Evolutionary conservation across 2,329 filamentous ascomycete genomes (phyloP).

Genomic region (Paraconiothyrium brasiliense): DNA sequence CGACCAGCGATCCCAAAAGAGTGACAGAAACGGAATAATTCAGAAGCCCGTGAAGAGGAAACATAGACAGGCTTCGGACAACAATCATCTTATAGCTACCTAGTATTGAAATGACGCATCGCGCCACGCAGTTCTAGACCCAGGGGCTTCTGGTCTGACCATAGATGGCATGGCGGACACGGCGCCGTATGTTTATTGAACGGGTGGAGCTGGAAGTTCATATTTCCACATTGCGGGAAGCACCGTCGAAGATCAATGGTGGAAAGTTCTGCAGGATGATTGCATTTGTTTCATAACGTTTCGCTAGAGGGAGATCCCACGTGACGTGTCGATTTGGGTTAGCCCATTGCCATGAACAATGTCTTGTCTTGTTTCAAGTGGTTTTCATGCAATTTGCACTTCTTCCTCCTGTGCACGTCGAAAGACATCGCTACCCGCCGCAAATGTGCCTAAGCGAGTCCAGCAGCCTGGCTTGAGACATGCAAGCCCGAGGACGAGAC

Average conservation of each 20-base stretch:
- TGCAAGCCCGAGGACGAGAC: conserved; percentile 40
- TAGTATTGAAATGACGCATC: conserved; percentile 30
- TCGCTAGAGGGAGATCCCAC: conserved; percentile 22
- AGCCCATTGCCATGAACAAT: background rate
- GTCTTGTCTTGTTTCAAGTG: background rate
- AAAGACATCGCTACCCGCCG: conserved; percentile 35
- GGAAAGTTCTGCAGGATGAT: conserved; percentile 16
- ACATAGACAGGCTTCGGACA: conserved; percentile 18
- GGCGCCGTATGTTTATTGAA: conserved; percentile 15
- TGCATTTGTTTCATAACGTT: conserved; percentile 23
- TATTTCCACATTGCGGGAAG: conserved; percentile 15
- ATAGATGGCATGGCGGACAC: background rate
- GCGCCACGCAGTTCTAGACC: conserved; percentile 19
- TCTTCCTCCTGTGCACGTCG: conserved; percentile 31
- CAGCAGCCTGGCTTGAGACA: conserved; percentile 19
- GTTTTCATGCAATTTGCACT: conserved; percentile 28
- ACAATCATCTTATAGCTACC: conserved; percentile 27
- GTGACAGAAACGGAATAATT: conserved; percentile 32
- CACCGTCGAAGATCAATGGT: conserved; percentile 16
- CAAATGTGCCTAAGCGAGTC: conserved; percentile 44
- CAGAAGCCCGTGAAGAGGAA: conserved; percentile 34
- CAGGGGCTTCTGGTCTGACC: conserved; percentile 9
- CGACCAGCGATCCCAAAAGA: conserved; percentile 45
- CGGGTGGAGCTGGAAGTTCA: conserved; percentile 10
- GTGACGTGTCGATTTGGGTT: conserved; percentile 11